Evolutionary conservation across 345 rosid species (phyloP), one percentile per base, ranked within the genome.

Genomic region (Abelmoschus esculentus): DNA sequence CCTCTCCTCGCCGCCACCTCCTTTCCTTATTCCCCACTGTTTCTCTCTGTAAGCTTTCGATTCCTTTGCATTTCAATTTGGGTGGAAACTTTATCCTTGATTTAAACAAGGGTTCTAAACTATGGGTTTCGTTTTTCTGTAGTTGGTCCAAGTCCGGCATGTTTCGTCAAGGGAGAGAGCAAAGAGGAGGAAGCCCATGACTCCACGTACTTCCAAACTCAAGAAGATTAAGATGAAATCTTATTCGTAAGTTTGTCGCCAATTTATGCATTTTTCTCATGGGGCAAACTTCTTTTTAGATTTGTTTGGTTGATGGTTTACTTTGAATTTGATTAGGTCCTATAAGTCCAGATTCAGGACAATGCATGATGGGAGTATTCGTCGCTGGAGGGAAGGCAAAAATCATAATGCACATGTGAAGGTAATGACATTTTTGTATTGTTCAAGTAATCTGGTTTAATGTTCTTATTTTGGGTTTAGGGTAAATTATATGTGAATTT

Each of bases 371-470:
- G 98, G 97, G 56, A 82, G 76, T 62, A 89, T 93, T 50, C 86
- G 98, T 61, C 88, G 97, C 18, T 93, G 98, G 98, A 89, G 78
- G 80, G 97, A 88, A 68, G 97, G 97, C 70, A 93, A 93, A 78
- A 86, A 79, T 38, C 98, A 93, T 69, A 93, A 93, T 77, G 98
- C 98, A 14, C 97, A 93, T 79, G 60, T 74, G 77, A 93, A 93
- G 96, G 98, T 91, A 66, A 60, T 44, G 59, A 14, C 42, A 49
- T 63, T 57, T 55, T 49, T 18, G 38, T 47, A 3, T 49, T 17
- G 38, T 57, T 17, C 53, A 14, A 17, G 5, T 52, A 7, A 12
- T 40, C 53, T 14, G 8, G 4, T 53, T 42, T 50, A 19, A 22
- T 18, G 17, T 38, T 77, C 60, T 36, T 15, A 4, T 57, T 55